Conservation (phyloP, 352 stramenopile genomes). For the Peronosclerospora sorghi region DNA sequence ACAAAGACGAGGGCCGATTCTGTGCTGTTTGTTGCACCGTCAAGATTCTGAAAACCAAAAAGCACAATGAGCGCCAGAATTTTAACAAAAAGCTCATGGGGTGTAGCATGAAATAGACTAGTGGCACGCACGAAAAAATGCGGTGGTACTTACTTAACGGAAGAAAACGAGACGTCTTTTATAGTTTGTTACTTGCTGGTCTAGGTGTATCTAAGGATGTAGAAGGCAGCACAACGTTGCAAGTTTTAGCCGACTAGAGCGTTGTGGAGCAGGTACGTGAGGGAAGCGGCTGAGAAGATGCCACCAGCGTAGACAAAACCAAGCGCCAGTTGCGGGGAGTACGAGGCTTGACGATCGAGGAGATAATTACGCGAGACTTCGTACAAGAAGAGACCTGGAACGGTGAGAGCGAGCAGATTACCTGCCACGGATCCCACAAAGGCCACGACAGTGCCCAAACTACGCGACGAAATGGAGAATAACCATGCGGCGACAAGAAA, state of each 20-base stretch:
- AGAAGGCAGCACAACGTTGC: not conserved
- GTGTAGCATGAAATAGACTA: conserved; percentile 50
- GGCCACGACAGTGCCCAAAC: conserved; percentile 64
- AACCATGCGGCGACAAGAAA: conserved; percentile 61
- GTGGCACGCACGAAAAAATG: not conserved
- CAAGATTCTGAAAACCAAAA: conserved; percentile 60
- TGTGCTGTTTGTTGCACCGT: conserved; percentile 75
- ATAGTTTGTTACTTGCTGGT: conserved; percentile 18
- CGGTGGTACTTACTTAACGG: conserved; percentile 23
- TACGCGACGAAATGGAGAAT: conserved; percentile 44
- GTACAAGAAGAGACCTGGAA: conserved; percentile 67
- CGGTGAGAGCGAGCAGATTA: conserved; percentile 58
- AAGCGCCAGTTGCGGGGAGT: conserved; percentile 40
- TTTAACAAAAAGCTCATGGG: conserved; percentile 78
- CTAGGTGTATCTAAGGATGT: conserved; percentile 1
- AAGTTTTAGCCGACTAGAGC: conserved; percentile 18
- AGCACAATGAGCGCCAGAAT: conserved; percentile 53
- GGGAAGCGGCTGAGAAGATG: conserved; percentile 46
- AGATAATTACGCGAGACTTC: conserved; percentile 51
- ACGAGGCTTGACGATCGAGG: conserved; percentile 36
- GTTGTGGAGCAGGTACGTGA: conserved; percentile 59
- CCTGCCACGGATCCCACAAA: conserved; percentile 65
- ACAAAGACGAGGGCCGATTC: conserved; percentile 54
- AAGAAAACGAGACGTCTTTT: conserved; percentile 19
- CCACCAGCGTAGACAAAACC: conserved; percentile 38